Evolutionary conservation across 306 rosid species (phyloP).

Genomic region (Sicyos baderoa): DNA sequence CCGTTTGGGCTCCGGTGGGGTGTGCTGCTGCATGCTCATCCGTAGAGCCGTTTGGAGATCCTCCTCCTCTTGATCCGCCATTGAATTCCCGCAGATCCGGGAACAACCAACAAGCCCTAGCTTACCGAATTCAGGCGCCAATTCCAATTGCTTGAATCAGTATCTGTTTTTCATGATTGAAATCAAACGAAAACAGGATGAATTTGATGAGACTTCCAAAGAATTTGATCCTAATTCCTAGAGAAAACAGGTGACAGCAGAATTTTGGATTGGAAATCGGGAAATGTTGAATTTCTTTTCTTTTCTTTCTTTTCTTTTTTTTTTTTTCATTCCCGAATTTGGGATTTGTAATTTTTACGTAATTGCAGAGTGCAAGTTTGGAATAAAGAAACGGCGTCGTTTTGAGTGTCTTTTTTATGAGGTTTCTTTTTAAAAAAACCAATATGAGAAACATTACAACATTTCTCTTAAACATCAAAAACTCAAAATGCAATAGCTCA

Average conservation of each 20-base stretch:
- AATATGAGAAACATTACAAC: too few relatives aligned
- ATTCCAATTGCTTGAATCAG: slow-evolving; percentile 15
- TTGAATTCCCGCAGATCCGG: slow-evolving; percentile 35
- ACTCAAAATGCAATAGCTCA: too few relatives aligned
- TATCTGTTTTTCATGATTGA: neutral
- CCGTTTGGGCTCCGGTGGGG: slow-evolving; percentile 82
- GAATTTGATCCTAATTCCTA: slow-evolving; percentile 2
- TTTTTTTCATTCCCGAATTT: neutral
- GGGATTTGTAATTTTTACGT: neutral
- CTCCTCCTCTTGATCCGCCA: slow-evolving; percentile 93
- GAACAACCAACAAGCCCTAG: slow-evolving; percentile 25
- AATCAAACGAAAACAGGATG: neutral
- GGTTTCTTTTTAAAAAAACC: too few relatives aligned
- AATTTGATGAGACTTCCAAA: slow-evolving; percentile 14
- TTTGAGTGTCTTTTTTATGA: too few relatives aligned
- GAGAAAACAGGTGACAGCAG: slow-evolving; percentile 2
- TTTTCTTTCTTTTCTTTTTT: too few relatives aligned
- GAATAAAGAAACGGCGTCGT: neutral
- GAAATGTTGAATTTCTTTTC: neutral
- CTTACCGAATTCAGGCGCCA: slow-evolving; percentile 33
- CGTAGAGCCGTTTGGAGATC: slow-evolving; percentile 74
- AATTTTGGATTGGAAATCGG: slow-evolving; percentile 2
- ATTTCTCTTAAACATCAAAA: too few relatives aligned
- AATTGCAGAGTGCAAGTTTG: neutral
- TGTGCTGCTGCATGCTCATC: slow-evolving; percentile 91